Evolutionary conservation across 164 flowering plant species (phyloP).

Genomic region (Taxillus chinensis): DNA sequence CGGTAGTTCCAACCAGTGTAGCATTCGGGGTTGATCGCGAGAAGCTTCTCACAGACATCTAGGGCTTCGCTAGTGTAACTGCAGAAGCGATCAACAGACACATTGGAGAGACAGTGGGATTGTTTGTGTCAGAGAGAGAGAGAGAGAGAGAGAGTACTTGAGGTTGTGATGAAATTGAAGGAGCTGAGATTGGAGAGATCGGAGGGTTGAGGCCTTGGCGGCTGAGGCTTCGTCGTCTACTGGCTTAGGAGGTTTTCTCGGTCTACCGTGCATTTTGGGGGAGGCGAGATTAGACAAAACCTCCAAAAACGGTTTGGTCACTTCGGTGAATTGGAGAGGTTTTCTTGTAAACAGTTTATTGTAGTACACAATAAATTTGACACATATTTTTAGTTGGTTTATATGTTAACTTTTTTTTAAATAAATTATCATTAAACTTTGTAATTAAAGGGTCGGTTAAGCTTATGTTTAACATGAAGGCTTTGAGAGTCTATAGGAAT

Average conservation of each 20-base stretch:
- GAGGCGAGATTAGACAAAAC: background rate
- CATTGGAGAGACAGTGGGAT: background rate
- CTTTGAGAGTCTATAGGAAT: too few species aligned
- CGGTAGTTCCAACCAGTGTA: conserved; percentile 91
- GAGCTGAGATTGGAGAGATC: conserved; percentile 60
- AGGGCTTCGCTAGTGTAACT: conserved; percentile 73
- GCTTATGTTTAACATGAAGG: too few species aligned
- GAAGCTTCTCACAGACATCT: conserved; percentile 54
- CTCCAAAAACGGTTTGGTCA: too few species aligned
- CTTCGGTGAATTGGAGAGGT: too few species aligned
- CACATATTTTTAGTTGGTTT: too few species aligned
- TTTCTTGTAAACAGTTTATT: too few species aligned
- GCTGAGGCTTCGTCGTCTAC: conserved; percentile 50
- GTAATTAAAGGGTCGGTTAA: too few species aligned
- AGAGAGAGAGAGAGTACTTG: conserved; percentile 21
- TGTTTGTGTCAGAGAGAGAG: background rate
- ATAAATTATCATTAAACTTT: too few species aligned
- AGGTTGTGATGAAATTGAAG: conserved; percentile 60
- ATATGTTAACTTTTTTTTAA: too few species aligned
- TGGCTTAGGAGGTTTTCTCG: conserved; percentile 51
- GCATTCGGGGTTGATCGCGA: conserved; percentile 63
- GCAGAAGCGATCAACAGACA: conserved; percentile 3
- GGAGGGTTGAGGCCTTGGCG: conserved; percentile 50
- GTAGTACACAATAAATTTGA: too few species aligned
- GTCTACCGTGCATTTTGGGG: conserved; percentile 65